Evolutionary conservation across 2,329 filamentous ascomycete genomes (phyloP).

Genomic region (Sclerotinia sclerotiorum): DNA sequence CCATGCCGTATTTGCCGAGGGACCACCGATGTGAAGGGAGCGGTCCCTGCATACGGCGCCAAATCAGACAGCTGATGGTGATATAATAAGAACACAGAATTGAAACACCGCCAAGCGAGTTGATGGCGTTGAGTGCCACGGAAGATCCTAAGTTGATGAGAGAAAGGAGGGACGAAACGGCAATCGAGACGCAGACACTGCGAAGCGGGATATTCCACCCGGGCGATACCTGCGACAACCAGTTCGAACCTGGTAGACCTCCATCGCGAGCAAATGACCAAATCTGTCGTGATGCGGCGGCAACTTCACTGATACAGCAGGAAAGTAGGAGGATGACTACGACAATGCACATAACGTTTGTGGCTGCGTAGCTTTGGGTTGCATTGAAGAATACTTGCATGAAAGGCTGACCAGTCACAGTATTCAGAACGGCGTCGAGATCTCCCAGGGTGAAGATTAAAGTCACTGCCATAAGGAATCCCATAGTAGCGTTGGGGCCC

Average conservation of each 20-base stretch:
- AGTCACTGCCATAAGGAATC: slow-evolving; percentile 44
- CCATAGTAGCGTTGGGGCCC: slow-evolving; percentile 42
- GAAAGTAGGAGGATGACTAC: slow-evolving; percentile 43
- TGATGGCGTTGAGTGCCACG: slow-evolving; percentile 52
- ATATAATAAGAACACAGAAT: slow-evolving; percentile 53
- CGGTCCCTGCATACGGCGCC: slow-evolving; percentile 41
- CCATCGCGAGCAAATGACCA: slow-evolving; percentile 48
- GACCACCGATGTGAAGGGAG: slow-evolving; percentile 45
- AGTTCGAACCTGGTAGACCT: slow-evolving; percentile 44
- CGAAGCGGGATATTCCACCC: slow-evolving; percentile 27
- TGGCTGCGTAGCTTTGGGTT: slow-evolving; percentile 40
- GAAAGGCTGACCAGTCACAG: slow-evolving; percentile 40
- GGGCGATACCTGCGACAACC: slow-evolving; percentile 41
- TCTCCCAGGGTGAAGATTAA: slow-evolving; percentile 44
- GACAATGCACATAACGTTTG: slow-evolving; percentile 48
- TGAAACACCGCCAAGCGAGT: slow-evolving; percentile 49
- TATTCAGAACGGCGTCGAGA: slow-evolving; percentile 36
- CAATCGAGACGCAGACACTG: slow-evolving; percentile 27
- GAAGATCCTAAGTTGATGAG: slow-evolving; percentile 51
- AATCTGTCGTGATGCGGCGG: slow-evolving; percentile 41
- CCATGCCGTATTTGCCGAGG: slow-evolving; percentile 45
- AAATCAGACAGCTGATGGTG: slow-evolving; percentile 44
- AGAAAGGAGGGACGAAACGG: slow-evolving; percentile 23
- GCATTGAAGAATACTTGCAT: slow-evolving; percentile 39
- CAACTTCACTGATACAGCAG: slow-evolving; percentile 42